A percentile compares a stretch with the other conserved stretches of the same genome.
Evolutionary conservation across 2,329 filamentous ascomycete genomes (phyloP).

Genomic region (Neodidymelliopsis sp.): DNA sequence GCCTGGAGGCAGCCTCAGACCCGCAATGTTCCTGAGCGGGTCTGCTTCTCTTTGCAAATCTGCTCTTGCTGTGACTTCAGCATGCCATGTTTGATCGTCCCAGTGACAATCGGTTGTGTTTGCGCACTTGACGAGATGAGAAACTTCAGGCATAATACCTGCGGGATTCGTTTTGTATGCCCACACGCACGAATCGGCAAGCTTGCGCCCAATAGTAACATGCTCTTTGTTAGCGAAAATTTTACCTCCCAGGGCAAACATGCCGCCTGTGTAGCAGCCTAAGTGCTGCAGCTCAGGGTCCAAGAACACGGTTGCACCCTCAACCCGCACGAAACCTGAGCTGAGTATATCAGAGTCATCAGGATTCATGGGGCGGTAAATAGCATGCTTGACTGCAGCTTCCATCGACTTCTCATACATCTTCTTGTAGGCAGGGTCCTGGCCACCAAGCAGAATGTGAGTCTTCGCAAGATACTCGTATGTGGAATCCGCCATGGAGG

Average conservation of each 20-base stretch:
- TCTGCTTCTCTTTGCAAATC: slow-evolving; percentile 37
- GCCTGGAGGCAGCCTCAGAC: slow-evolving; percentile 52
- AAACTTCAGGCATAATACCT: slow-evolving; percentile 69
- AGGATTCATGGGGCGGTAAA: slow-evolving; percentile 60
- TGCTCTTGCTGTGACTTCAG: slow-evolving; percentile 43
- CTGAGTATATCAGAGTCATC: slow-evolving; percentile 57
- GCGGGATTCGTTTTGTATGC: slow-evolving; percentile 64
- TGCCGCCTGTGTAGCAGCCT: slow-evolving; percentile 67
- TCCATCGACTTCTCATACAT: slow-evolving; percentile 63
- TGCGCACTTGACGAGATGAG: slow-evolving; percentile 60
- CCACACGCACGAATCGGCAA: slow-evolving; percentile 70
- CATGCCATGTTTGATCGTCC: slow-evolving; percentile 61
- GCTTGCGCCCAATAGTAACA: slow-evolving; percentile 62
- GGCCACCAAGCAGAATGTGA: slow-evolving; percentile 52
- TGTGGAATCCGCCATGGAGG: slow-evolving; percentile 48
- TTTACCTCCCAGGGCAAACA: slow-evolving; percentile 67
- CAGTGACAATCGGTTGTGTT: slow-evolving; percentile 56
- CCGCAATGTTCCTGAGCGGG: slow-evolving; percentile 47
- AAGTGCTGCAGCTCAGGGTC: slow-evolving; percentile 65
- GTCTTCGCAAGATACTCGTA: slow-evolving; percentile 55
- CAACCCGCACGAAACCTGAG: slow-evolving; percentile 53
- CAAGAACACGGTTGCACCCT: slow-evolving; percentile 42
- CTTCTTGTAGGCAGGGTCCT: slow-evolving; percentile 55
- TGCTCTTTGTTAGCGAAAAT: slow-evolving; percentile 63
- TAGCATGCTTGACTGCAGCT: slow-evolving; percentile 53